phyloP scores from a whole-genome alignment of 805 yeast genomes.

The Saturnispora saitoi region DNA sequence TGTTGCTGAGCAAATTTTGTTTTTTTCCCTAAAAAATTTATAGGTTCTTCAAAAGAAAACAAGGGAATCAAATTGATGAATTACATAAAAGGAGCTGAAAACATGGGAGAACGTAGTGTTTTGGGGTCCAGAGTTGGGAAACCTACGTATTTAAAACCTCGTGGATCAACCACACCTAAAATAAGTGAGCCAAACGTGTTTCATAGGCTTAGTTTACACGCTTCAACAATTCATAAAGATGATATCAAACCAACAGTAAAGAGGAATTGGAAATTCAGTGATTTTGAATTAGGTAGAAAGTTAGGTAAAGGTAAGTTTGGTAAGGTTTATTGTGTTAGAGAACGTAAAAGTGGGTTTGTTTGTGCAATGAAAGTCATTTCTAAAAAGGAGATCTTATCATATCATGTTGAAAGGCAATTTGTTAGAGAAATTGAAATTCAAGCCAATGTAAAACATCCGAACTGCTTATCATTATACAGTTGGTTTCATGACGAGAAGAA shows the following conservation, averaged over 20 bases:
- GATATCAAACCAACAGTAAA: neutral
- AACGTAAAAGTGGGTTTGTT: constrained; percentile 62
- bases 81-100: neutral
- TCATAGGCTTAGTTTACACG: constrained; percentile 11
- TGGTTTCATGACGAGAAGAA: constrained; percentile 75
- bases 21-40: neutral
- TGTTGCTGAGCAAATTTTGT: neutral
- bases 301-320: constrained; percentile 94
- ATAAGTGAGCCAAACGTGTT: constrained; percentile 9
- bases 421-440: constrained; percentile 91
- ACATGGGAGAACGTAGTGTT: neutral
- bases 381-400: constrained; percentile 64
- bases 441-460: constrained; percentile 65
- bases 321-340: constrained; percentile 80
- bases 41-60: neutral
- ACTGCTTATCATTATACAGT: constrained; percentile 73
- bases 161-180: neutral
- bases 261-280: constrained; percentile 29
- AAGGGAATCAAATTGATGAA: neutral
- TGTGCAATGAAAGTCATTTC: constrained; percentile 92
- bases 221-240: neutral
- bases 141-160: neutral
- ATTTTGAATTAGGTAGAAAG: constrained; percentile 80
- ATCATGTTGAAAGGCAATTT: constrained; percentile 76
- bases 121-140: neutral